phyloP scores from a whole-genome alignment of 805 yeast genomes.

The Schizosaccharomyces octosporus region DNA sequence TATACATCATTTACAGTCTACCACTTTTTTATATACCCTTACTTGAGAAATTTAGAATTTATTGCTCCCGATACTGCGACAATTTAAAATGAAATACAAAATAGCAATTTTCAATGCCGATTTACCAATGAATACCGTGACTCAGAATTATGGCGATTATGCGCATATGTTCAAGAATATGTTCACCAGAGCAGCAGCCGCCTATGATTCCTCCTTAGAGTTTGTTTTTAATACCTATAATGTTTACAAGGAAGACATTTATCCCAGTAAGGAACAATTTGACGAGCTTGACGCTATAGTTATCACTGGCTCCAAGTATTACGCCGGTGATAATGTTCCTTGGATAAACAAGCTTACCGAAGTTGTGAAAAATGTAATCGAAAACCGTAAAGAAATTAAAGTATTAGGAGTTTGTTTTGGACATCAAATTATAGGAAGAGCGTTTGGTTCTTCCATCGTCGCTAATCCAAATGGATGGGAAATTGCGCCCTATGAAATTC shows the following conservation, averaged over 20 bases:
- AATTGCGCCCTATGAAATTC: slow-evolving; percentile 30
- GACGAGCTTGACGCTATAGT: not conserved
- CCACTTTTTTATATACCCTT: too few relatives aligned
- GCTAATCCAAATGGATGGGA: slow-evolving; percentile 51
- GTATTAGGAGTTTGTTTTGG: slow-evolving; percentile 64
- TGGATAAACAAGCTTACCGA: slow-evolving; percentile 17
- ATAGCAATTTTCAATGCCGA: not conserved
- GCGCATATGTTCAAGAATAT: not conserved
- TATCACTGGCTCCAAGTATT: not conserved
- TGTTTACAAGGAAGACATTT: not conserved
- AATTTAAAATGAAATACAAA: not conserved
- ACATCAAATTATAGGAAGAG: slow-evolving; percentile 52
- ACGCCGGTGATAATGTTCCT: slow-evolving; percentile 6
- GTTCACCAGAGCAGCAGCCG: not conserved
- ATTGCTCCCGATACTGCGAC: too few relatives aligned
- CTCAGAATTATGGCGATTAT: not conserved
- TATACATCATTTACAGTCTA: too few relatives aligned
- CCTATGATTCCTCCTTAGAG: not conserved
- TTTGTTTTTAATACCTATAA: not conserved
- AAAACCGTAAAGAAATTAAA: not conserved
- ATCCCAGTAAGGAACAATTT: not conserved
- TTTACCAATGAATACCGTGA: not conserved
- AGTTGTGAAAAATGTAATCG: slow-evolving; percentile 7
- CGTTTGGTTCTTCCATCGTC: slow-evolving; percentile 35
- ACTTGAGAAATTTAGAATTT: too few relatives aligned